These are phyloP conservation scores for Fonsecaea pugnacius DNA, from an alignment of 2,329 filamentous ascomycete species.

Conservation along the genomic window DNA sequence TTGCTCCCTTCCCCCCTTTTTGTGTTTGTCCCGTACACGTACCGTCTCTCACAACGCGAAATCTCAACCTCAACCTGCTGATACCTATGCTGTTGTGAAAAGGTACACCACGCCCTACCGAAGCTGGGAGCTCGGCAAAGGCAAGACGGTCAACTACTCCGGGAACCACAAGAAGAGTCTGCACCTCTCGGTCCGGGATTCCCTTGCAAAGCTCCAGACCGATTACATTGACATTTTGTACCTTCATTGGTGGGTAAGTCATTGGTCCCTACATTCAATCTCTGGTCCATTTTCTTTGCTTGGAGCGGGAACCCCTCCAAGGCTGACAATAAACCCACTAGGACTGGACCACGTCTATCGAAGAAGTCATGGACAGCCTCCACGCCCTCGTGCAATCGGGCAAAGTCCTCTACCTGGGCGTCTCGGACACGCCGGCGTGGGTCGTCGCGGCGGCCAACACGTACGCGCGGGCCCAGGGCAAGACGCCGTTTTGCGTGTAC, in stretches of 20 bases:
- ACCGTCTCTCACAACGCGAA: not conserved
- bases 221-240: slow-evolving; percentile 61
- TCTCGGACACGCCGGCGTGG: slow-evolving; percentile 50
- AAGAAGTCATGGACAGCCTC: slow-evolving; percentile 48
- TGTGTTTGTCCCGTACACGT: too few relatives aligned
- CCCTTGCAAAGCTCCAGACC: slow-evolving; percentile 55
- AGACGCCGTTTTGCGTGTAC: slow-evolving; percentile 48
- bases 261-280: not conserved
- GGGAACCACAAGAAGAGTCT: slow-evolving; percentile 54
- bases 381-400: slow-evolving; percentile 47
- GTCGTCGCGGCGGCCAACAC: slow-evolving; percentile 47
- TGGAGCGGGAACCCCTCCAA: not conserved
- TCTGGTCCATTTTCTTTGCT: not conserved
- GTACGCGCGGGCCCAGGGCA: slow-evolving; percentile 47
- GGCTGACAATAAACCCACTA: slow-evolving; percentile 37
- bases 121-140: slow-evolving; percentile 46
- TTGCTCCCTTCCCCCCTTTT: too few relatives aligned
- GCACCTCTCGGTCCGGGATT: slow-evolving; percentile 50
- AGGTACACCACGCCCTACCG: slow-evolving; percentile 68
- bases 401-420: slow-evolving; percentile 50
- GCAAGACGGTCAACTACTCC: slow-evolving; percentile 46
- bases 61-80: not conserved
- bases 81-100: slow-evolving; percentile 37
- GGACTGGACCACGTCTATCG: slow-evolving; percentile 51
- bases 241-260: slow-evolving; percentile 57